Base-by-base conservation (phyloP, 768 basidiomycete genomes). In the Boletus patriciae region DNA sequence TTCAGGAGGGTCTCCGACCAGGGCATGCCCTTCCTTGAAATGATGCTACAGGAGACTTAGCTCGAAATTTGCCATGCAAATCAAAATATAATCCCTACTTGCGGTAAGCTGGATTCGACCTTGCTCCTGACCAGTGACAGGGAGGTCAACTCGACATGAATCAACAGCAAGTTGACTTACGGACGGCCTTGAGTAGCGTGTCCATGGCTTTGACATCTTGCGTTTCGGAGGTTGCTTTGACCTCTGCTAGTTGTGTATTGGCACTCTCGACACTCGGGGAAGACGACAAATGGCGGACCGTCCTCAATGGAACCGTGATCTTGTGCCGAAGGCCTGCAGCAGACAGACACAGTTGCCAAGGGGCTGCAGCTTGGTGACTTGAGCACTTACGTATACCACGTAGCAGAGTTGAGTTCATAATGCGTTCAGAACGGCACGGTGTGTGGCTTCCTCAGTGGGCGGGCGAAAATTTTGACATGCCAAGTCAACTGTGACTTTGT, bases 1-100 rank as follows among this genome's bases (percentile, higher is more conserved):
- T 73, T 77, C 13, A 84, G 66, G 23, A 86, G 76, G 18, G 81
- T 74, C 62, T 87, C 83, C 0, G 83, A 81, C 86, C 86, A 88
- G 11, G 78, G 74, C 12, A 73, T 70, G 5, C 77, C 76, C 15
- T 76, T 77, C 60, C 85, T 75, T 1, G 85, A 85, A 62, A 87
- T 74, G n/a, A 82, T 67, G 46, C 85, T 87, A 41, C 9, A 31
- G 16, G 48, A 58, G 19, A 48, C 54, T 62, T 41, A 64, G 61
- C 36, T 58, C 42, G 21, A 48, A 29, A 37, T 15, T 2, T 34
- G 33, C 6, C 15, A 52, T 27, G 16, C 13, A 10, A 18, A n/a
- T 18, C 38, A 37, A 42, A 41, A 23, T 34, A 36, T 41, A 29
- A 55, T n/a, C 62, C 70, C 56, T 66, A 84, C 85, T 74, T 76